Evolutionary conservation across 768 basidiomycete species (phyloP), one percentile per base, ranked within the genome.

Genomic region (Multifurca ochricompacta): DNA sequence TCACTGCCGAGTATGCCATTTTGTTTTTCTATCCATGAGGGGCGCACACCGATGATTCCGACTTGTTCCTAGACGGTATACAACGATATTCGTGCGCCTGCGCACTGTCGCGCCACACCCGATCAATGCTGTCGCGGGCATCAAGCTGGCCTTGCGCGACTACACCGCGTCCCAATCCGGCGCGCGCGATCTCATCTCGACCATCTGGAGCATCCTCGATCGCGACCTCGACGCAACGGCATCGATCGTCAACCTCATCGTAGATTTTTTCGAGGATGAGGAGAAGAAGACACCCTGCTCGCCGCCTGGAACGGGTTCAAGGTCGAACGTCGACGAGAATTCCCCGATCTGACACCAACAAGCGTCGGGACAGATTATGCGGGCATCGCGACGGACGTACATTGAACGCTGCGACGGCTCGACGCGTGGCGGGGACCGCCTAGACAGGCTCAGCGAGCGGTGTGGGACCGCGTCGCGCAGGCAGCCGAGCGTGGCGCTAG

Each of bases 391-490:
- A 83, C 23, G 91, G 91, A 5, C 82, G 88, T 3, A 85, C 91
- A 31, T 73, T 96, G 52, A 89, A 87, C 61, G 88, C 85, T 32
- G 92, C 93, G 66, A 79, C 89, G 54, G 78, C 80, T 1, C 79
- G 1, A 70, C 79, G 0, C 76, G 80, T 8, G 8, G 43, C 48
- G 0, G 41, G 41, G 14, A n/a, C 76, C 80, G 2, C 76, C 79
- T 10, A 71, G 75, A 27, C 74, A 75, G 56, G 74, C 80, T 2
- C 81, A 85, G 2, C 74, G 84, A 47, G 79, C 84, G 56, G 77
- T 95, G 0, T 91, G 80, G 83, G 90, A 92, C 59, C 82, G 92
- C 14, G 91, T 95, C 23, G 92, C 90, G 6, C 80, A 79, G 56
- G 92, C 90, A 0, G 93, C 91, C 0, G 69, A 74, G 14, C 67